Evolutionary conservation across 2,329 filamentous ascomycete species (phyloP).

Genomic region (Beauveria varroae): DNA sequence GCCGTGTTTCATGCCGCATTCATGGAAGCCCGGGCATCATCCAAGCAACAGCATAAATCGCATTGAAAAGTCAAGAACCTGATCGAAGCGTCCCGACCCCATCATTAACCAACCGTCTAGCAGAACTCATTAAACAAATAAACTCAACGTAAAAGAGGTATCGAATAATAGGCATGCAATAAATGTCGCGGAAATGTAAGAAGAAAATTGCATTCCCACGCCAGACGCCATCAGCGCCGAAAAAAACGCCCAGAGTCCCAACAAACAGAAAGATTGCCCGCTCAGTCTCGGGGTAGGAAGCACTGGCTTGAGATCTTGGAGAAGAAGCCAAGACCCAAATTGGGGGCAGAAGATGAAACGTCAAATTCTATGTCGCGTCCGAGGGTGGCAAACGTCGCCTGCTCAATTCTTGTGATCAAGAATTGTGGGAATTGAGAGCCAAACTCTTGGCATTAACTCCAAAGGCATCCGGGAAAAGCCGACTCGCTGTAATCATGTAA

Average conservation of each 20-base stretch:
- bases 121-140: slow-evolving; percentile 2
- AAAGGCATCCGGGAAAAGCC: neutral
- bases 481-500: neutral
- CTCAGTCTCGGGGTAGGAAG: neutral
- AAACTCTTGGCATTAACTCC: neutral
- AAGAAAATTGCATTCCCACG: neutral
- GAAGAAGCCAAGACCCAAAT: neutral
- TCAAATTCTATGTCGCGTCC: neutral
- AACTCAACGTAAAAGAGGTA: slow-evolving; percentile 7
- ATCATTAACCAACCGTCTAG: neutral
- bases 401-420: neutral
- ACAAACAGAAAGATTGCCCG: slow-evolving; percentile 1
- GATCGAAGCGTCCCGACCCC: neutral
- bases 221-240: slow-evolving; percentile 9
- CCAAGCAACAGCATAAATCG: neutral
- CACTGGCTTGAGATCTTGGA: neutral
- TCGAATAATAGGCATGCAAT: slow-evolving; percentile 8
- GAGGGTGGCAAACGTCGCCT: neutral
- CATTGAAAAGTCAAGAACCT: neutral
- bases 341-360: neutral
- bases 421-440: neutral
- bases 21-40: neutral
- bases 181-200: neutral
- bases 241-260: neutral
- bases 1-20: neutral